Evolutionary conservation across 768 basidiomycete genomes (phyloP), one percentile per base, ranked within the genome.

Genomic region (Xerocomellus dryophilus): DNA sequence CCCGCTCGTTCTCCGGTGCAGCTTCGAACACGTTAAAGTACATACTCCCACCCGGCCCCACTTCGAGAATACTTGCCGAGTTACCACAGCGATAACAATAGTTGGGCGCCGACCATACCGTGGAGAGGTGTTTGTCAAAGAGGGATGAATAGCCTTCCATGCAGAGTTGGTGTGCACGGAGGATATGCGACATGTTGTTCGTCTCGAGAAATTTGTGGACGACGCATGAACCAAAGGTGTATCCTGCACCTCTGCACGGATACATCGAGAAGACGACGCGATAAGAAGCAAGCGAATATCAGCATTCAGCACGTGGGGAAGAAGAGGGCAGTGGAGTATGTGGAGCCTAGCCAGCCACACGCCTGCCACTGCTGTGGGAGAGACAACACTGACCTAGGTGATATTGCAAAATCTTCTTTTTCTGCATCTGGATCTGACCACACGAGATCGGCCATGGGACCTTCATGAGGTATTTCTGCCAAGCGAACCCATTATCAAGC

Each of bases 391-490:
- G 59, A 96, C 94, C 96, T 84, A 53, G 96, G 96, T 55, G 94
- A 97, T 73, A 99, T 98, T 27, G 97, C 96, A 69, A 98, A 99
- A 66, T 98, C 97, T 71, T 98, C 97, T 71, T 98, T 99, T 72
- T 99, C 97, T 35, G 93, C 85, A 74, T 99, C 97, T 34, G 97
- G 97, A 80, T 99, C 97, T 42, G 95, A 98, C 97, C 97, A 99
- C 2, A 99, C 97, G 27, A 99, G 81, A 80, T 99, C 97, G 12
- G 96, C 96, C 94, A 99, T 98, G 25, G 97, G 96, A 4, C 97
- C 97, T 72, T 99, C 97, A 64, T 98, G 97, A 40, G 97, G 97
- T 54, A 99, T 98, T 78, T 99, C 97, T 94, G 66, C 54, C 53
- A 47, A 47, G 45, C 20, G 0, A 50, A 41, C 10, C 41, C 63